A percentile compares a stretch with the other conserved stretches of the same genome.
phyloP scores from a whole-genome alignment of 1,284 basidiomycete genomes.

The Boletellus deceptivus region DNA sequence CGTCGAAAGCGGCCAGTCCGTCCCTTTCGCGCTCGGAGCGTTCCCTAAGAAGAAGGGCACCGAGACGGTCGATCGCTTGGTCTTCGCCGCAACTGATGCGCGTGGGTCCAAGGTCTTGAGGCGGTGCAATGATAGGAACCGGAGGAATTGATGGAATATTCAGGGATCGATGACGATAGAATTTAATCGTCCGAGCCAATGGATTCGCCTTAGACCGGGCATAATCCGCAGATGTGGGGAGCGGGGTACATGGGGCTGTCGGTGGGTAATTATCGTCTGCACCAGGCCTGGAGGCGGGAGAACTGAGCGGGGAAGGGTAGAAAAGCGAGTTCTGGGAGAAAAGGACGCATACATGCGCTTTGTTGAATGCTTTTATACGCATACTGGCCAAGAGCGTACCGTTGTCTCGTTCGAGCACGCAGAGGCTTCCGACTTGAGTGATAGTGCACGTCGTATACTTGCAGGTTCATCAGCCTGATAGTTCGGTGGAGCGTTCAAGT shows the following conservation, averaged over 20 bases:
- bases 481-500: background rate
- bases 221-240: conserved; percentile 28
- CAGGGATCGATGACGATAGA: conserved; percentile 9
- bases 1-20: conserved; percentile 26
- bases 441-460: conserved; percentile 30
- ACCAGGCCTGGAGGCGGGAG: background rate
- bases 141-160: background rate
- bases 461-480: conserved; percentile 27
- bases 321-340: conserved; percentile 10
- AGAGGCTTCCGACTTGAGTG: conserved; percentile 24
- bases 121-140: conserved; percentile 57
- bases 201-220: conserved; percentile 24
- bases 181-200: conserved; percentile 21
- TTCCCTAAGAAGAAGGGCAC: conserved; percentile 44
- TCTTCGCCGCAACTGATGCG: conserved; percentile 39
- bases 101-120: conserved; percentile 30
- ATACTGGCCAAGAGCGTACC: conserved; percentile 7
- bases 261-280: conserved; percentile 9
- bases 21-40: conserved; percentile 32
- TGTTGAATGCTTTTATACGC: background rate
- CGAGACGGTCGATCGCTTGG: conserved; percentile 43
- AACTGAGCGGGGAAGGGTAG: conserved; percentile 8
- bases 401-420: conserved; percentile 3
- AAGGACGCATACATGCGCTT: conserved; percentile 8
- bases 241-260: conserved; percentile 26